Percentiles rank a stretch among this genome's conserved stretches.
These are phyloP conservation scores for Nyctanthes arbortristis DNA, from an alignment of 257 asterid genomes.

Conservation along the genomic window DNA sequence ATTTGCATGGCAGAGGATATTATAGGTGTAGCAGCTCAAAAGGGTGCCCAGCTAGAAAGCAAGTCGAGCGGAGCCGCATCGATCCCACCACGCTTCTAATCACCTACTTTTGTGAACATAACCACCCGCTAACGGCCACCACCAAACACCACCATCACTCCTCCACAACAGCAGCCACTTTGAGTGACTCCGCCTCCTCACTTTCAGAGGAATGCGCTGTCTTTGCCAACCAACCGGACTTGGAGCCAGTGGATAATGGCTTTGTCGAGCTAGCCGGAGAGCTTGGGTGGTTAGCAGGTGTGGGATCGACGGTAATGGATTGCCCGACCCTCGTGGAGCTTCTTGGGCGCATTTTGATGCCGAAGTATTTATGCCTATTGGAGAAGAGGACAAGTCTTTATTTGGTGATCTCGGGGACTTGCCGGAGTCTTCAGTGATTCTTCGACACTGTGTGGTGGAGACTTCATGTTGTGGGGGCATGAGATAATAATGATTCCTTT, in stretches of 20 bases:
- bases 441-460: conserved; percentile 45
- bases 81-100: conserved; percentile 76
- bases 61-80: conserved; percentile 74
- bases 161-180: neutral
- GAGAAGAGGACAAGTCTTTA: conserved; percentile 74
- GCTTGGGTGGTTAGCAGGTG: conserved; percentile 64
- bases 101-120: conserved; percentile 70
- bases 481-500: conserved; percentile 24
- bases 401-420: conserved; percentile 82
- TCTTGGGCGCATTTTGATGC: conserved; percentile 45
- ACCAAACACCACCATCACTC: conserved; percentile 46
- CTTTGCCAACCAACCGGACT: conserved; percentile 39
- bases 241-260: conserved; percentile 39
- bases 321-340: conserved; percentile 51
- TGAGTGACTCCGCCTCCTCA: conserved; percentile 13
- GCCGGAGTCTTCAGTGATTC: conserved; percentile 72
- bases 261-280: conserved; percentile 61
- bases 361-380: conserved; percentile 47
- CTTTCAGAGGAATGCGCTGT: conserved; percentile 42
- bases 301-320: conserved; percentile 53
- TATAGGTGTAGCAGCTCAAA: conserved; percentile 82
- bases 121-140: conserved; percentile 54
- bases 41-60: conserved; percentile 86
- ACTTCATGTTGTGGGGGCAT: conserved; percentile 46
- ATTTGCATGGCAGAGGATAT: conserved; percentile 63